A percentile compares a stretch with the other conserved stretches of the same genome.
Conservation (phyloP, 116 monocot genomes). For the Iris pallida region DNA sequence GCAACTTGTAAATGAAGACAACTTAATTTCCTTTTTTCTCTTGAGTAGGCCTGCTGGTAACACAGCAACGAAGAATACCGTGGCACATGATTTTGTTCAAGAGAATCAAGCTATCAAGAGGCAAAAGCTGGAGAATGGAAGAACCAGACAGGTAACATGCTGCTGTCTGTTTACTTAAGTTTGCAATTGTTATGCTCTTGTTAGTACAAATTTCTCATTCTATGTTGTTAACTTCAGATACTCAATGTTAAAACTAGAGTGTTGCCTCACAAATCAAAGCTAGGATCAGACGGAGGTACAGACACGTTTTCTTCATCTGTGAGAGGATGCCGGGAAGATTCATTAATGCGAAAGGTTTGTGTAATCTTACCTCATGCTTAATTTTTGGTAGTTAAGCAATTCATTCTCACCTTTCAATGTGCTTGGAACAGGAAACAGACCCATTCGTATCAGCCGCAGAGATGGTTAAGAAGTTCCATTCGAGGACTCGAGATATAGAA, state of each 20-base stretch:
- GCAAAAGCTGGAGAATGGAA: constrained; percentile 74
- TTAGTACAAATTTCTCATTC: not conserved
- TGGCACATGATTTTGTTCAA: constrained; percentile 44
- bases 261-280: constrained; percentile 73
- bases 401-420: not conserved
- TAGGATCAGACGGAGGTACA: constrained; percentile 20
- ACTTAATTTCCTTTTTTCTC: not conserved
- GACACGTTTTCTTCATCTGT: constrained; percentile 6
- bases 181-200: not conserved
- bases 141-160: constrained; percentile 48
- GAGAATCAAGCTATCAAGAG: constrained; percentile 89
- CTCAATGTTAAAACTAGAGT: constrained; percentile 56
- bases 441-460: constrained; percentile 69
- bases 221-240: constrained; percentile 37
- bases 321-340: not conserved
- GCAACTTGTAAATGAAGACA: too few species aligned
- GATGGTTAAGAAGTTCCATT: constrained; percentile 67
- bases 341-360: not conserved
- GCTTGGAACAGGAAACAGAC: constrained; percentile 24
- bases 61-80: constrained; percentile 16
- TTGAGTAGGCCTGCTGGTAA: constrained; percentile 26
- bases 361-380: not conserved
- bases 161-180: not conserved
- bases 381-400: not conserved
- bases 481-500: constrained; percentile 59